Conservation (phyloP, 176 grass and related monocot species). For the Guadua angustifolia region DNA sequence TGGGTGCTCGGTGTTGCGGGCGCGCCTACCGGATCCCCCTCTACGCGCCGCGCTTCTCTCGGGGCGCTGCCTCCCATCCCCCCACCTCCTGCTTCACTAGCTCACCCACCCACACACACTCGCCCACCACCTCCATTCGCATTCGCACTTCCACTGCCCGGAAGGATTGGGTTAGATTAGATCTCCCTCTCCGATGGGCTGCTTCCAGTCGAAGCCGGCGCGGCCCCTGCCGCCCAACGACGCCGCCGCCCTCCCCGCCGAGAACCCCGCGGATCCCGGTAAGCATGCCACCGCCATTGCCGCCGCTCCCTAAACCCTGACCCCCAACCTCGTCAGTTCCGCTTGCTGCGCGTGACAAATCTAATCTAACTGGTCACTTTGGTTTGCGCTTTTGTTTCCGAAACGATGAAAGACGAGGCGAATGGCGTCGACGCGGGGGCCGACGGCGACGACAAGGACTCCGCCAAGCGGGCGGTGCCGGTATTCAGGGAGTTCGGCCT, state of each 20-base stretch:
- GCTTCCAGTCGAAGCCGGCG: constrained; percentile 84
- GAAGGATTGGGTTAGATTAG: background rate
- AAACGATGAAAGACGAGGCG: constrained; percentile 45
- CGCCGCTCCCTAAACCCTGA: constrained; percentile 34
- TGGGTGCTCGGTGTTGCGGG: constrained; percentile 35
- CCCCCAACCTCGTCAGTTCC: background rate
- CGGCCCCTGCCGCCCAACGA: constrained; percentile 63
- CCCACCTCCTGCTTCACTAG: constrained; percentile 24
- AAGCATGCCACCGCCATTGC: constrained; percentile 19
- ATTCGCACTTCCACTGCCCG: background rate
- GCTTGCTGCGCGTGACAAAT: background rate
- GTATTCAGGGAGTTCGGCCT: constrained; percentile 88
- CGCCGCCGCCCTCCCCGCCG: constrained; percentile 52
- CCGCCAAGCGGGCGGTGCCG: constrained; percentile 72
- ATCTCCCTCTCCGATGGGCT: constrained; percentile 75
- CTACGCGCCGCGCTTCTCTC: constrained; percentile 58
- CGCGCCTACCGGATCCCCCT: constrained; percentile 53
- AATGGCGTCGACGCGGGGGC: constrained; percentile 62
- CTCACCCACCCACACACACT: constrained; percentile 1
- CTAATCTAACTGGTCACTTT: background rate
- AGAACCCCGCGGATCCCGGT: constrained; percentile 84
- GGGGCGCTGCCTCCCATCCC: constrained; percentile 44
- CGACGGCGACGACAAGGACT: constrained; percentile 69
- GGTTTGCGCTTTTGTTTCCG: background rate
- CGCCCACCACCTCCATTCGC: constrained; percentile 6